phyloP scores from a whole-genome alignment of 805 yeast species.

The Tetrapisispora namnaoensis region DNA sequence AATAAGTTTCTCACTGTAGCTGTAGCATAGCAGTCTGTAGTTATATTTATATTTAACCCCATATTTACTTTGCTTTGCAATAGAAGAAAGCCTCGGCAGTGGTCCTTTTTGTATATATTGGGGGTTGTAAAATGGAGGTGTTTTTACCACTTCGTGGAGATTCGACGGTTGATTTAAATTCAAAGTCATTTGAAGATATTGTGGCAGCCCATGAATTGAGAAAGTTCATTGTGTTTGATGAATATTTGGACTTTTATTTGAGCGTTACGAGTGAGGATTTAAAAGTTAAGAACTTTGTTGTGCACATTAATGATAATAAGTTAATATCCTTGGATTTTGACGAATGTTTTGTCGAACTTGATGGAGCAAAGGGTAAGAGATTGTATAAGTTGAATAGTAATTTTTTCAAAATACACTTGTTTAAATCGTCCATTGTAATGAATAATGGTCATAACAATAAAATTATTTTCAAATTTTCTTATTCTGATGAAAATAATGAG shows the following conservation, averaged over 20 bases:
- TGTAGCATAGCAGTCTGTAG: too few relatives aligned
- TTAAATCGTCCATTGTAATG: constrained; percentile 26
- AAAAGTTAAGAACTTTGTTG: constrained; percentile 8
- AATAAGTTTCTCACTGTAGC: too few relatives aligned
- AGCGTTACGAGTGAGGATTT: background rate
- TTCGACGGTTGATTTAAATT: constrained; percentile 2
- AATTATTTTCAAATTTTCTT: constrained; percentile 8
- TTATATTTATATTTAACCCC: too few relatives aligned
- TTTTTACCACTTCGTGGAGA: constrained; percentile 14
- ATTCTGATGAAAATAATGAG: background rate
- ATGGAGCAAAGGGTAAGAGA: background rate
- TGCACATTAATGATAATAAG: constrained; percentile 25
- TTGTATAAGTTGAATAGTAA: constrained; percentile 13
- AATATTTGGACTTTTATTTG: constrained; percentile 14
- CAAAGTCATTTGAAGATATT: background rate
- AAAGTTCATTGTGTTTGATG: constrained; percentile 25
- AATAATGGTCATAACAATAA: constrained; percentile 27
- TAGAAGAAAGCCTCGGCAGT: too few relatives aligned
- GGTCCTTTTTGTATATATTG: too few relatives aligned
- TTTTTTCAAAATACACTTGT: constrained; percentile 14
- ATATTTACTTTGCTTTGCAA: too few relatives aligned
- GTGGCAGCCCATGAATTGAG: constrained; percentile 13
- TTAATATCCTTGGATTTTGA: constrained; percentile 9
- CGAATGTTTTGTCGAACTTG: background rate
- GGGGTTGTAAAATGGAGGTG: constrained; percentile 12